Conservation (phyloP, 1,284 basidiomycete genomes). For the Fomitopsis pinicola region DNA sequence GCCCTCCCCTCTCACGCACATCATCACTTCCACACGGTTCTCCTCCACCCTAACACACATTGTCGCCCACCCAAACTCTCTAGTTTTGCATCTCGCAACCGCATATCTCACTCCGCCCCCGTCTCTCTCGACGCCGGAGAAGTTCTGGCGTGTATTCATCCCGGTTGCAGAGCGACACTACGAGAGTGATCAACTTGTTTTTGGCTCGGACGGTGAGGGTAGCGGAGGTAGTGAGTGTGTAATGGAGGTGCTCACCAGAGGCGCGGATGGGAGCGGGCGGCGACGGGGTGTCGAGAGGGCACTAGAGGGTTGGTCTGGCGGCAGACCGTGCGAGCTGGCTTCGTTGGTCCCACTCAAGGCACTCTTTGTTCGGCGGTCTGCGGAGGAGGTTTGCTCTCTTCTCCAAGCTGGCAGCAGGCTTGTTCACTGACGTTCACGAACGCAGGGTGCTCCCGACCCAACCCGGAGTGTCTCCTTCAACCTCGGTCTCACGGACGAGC, state of each 20-base stretch:
- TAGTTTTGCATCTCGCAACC: constrained; percentile 59
- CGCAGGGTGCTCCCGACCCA: constrained; percentile 43
- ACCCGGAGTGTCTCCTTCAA: constrained; percentile 80
- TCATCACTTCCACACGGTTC: constrained; percentile 59
- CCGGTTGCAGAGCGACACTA: constrained; percentile 57
- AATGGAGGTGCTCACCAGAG: constrained; percentile 59
- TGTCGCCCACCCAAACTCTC: constrained; percentile 58
- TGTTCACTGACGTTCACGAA: background rate
- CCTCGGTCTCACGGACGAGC: constrained; percentile 78
- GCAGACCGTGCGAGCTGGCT: constrained; percentile 38
- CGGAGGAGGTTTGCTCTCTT: constrained; percentile 36
- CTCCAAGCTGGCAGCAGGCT: background rate
- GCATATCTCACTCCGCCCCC: constrained; percentile 70
- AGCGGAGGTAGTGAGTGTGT: constrained; percentile 46
- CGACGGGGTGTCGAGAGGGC: constrained; percentile 54
- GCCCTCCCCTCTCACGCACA: constrained; percentile 46
- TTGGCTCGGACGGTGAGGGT: constrained; percentile 51
- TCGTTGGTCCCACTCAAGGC: constrained; percentile 44
- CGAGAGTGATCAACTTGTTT: constrained; percentile 59
- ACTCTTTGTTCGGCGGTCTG: constrained; percentile 39
- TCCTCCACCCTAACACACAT: constrained; percentile 64
- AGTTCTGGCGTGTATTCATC: constrained; percentile 73
- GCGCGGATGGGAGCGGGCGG: constrained; percentile 33
- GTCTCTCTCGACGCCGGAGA: constrained; percentile 50
- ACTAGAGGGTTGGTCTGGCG: constrained; percentile 57